A percentile compares a stretch with the other conserved stretches of the same genome.
These are phyloP conservation scores for Aspergillus alliaceus DNA, from an alignment of 2,329 filamentous ascomycete species.

Conservation along the genomic window DNA sequence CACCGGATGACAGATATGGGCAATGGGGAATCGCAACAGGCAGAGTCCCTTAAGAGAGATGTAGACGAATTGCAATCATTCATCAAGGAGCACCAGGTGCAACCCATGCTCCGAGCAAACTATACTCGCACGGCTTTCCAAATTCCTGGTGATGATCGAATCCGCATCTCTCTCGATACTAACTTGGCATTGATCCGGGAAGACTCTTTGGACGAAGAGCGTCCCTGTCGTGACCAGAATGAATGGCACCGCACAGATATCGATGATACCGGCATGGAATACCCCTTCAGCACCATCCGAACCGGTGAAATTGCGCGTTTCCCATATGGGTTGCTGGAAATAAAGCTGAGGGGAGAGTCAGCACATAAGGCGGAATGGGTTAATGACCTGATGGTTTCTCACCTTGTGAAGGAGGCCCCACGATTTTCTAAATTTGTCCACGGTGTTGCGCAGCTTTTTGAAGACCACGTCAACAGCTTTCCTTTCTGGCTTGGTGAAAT, in stretches of 20 bases:
- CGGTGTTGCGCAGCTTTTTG: slow-evolving; percentile 85
- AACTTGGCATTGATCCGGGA: slow-evolving; percentile 82
- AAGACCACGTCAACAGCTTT: slow-evolving; percentile 92
- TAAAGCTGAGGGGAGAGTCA: slow-evolving; percentile 67
- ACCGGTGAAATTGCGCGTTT: slow-evolving; percentile 90
- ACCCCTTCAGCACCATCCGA: slow-evolving; percentile 82
- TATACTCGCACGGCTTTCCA: slow-evolving; percentile 96
- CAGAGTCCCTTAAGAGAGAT: slow-evolving; percentile 68
- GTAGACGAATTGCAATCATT: slow-evolving; percentile 78
- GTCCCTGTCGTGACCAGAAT: slow-evolving; percentile 84
- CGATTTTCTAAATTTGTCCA: slow-evolving; percentile 97
- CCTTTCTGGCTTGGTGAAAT: slow-evolving; percentile 95
- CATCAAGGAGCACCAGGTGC: slow-evolving; percentile 72
- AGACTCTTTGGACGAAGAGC: slow-evolving; percentile 71
- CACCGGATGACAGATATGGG: slow-evolving; percentile 79
- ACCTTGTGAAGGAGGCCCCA: slow-evolving; percentile 84
- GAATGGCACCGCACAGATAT: slow-evolving; percentile 93
- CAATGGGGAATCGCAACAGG: slow-evolving; percentile 64
- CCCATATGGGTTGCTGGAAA: slow-evolving; percentile 86
- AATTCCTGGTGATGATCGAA: slow-evolving; percentile 85
- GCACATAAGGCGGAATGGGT: slow-evolving; percentile 79
- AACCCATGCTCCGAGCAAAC: slow-evolving; percentile 86
- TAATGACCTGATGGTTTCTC: slow-evolving; percentile 85
- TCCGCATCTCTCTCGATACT: slow-evolving; percentile 91
- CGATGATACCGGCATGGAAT: slow-evolving; percentile 77